Percentiles rank a stretch among this genome's conserved stretches.
phyloP scores from a whole-genome alignment of 179 eudicot species.

The Beta corolliflora region DNA sequence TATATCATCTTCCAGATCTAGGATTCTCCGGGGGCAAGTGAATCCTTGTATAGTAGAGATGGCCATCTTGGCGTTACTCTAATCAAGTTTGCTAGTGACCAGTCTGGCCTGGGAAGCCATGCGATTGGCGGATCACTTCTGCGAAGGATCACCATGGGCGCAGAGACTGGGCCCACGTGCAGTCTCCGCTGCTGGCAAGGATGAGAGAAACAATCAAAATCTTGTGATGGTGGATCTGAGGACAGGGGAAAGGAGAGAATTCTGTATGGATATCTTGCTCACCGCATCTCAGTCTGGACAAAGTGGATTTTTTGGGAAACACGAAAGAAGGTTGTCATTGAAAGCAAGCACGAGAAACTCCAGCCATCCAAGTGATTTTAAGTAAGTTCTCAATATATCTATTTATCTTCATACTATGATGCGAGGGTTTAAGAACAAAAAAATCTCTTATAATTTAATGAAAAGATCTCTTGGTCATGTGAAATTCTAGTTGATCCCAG shows the following conservation, averaged over 20 bases:
- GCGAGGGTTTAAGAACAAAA: too few species aligned
- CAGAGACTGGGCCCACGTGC: slow-evolving; percentile 66
- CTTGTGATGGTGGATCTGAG: slow-evolving; percentile 62
- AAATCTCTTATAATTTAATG: neutral
- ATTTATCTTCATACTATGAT: too few species aligned
- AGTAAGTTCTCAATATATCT: slow-evolving; percentile 1
- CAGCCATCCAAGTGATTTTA: slow-evolving; percentile 35
- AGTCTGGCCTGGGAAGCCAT: slow-evolving; percentile 75
- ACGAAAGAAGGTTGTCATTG: slow-evolving; percentile 66
- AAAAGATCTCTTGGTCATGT: neutral
- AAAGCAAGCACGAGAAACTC: slow-evolving; percentile 62
- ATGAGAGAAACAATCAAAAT: slow-evolving; percentile 69
- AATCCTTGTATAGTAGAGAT: slow-evolving; percentile 70
- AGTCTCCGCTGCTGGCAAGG: slow-evolving; percentile 46
- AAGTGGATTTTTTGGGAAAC: slow-evolving; percentile 71
- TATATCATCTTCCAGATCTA: slow-evolving; percentile 47
- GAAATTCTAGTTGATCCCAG: too few species aligned
- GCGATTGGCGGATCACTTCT: slow-evolving; percentile 64
- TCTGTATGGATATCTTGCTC: slow-evolving; percentile 76
- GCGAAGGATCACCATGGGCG: slow-evolving; percentile 82
- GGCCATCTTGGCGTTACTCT: slow-evolving; percentile 78
- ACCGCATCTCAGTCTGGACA: slow-evolving; percentile 74
- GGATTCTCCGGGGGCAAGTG: slow-evolving; percentile 82
- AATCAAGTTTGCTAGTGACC: slow-evolving; percentile 70
- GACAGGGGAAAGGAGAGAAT: slow-evolving; percentile 76